Evolutionary conservation across 1,284 basidiomycete genomes (phyloP).

Genomic region (Ceratorhiza oryzae-sativae): DNA sequence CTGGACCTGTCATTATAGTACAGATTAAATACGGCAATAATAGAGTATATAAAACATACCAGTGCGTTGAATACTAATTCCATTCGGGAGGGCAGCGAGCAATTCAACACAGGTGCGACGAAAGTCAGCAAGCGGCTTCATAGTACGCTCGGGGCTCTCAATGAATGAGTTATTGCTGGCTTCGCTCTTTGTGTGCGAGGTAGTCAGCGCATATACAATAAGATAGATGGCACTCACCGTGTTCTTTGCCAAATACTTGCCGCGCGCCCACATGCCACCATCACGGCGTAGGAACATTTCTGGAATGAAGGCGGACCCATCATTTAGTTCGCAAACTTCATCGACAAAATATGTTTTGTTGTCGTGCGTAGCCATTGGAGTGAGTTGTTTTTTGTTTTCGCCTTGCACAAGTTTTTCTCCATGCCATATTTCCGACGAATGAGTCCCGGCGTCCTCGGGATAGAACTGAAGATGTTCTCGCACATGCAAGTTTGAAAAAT

Average conservation of each 20-base stretch:
- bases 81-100: no score
- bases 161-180: no score
- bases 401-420: constrained; percentile 6
- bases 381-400: not conserved
- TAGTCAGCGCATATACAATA: not conserved
- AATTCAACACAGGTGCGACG: no score
- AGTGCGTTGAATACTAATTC: no score
- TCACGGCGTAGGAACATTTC: constrained; percentile 21
- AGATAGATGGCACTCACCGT: not conserved
- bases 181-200: not conserved
- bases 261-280: not conserved
- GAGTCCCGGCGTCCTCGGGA: not conserved
- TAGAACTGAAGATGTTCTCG: constrained; percentile 9
- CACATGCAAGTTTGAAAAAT: not conserved
- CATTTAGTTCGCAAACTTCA: not conserved
- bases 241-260: not conserved
- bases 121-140: no score
- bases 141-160: no score
- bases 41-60: no score
- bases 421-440: constrained; percentile 9
- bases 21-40: no score
- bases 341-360: not conserved
- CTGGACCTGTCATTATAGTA: not conserved
- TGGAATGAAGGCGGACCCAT: not conserved
- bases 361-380: constrained; percentile 1